Base-by-base conservation (phyloP, 495 filamentous ascomycete genomes). In the Tuber magnatum region DNA sequence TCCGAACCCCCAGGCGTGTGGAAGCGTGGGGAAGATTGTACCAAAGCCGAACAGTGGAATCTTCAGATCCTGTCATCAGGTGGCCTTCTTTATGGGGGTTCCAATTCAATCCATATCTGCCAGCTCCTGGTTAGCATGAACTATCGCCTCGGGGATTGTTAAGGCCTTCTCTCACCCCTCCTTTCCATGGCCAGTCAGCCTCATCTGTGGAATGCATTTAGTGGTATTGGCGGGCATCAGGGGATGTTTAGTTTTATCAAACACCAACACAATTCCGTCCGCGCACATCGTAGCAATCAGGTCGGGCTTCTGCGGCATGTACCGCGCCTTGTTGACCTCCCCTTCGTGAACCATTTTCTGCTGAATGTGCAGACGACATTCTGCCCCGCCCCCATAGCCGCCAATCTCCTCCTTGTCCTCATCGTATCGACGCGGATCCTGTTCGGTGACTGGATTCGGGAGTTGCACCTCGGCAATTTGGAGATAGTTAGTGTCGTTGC, bases 291-390 rank as follows among this genome's bases (percentile, higher is more conserved):
- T 97, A 28, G 95, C 96, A 78, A 99, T 97, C 72, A 99, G 89
- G 80, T 99, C 92, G 12, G 95, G 95, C 78, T 99, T 99, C 83
- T 98, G 94, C 22, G 95, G 96, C 84, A 96, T 93, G 83, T 98
- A 97, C 75, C 96, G 90, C 1, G 96, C 96, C 84, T 98, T 99
- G 86, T 99, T 99, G 81, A 99, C 93, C 83, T 99, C 96, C 44
- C 92, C 92, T 38, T 93, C 92, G 83, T 99, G 96, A 79, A 97
- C 92, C 82, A 99, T 98, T 84, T 92, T 95, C 84, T 99, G 96
- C 44, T 92, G 89, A 79, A 98, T 91, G 69, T 90, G 91, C 86
- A 97, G 94, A 75, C 92, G 93, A 84, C 92, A 91, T 35, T 88
- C 87, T 35, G 89, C 85, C 8, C 86, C 84, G 51, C 86, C 85